Conservation (phyloP, 2,329 filamentous ascomycete species). For the Bipolaris zeicola region DNA sequence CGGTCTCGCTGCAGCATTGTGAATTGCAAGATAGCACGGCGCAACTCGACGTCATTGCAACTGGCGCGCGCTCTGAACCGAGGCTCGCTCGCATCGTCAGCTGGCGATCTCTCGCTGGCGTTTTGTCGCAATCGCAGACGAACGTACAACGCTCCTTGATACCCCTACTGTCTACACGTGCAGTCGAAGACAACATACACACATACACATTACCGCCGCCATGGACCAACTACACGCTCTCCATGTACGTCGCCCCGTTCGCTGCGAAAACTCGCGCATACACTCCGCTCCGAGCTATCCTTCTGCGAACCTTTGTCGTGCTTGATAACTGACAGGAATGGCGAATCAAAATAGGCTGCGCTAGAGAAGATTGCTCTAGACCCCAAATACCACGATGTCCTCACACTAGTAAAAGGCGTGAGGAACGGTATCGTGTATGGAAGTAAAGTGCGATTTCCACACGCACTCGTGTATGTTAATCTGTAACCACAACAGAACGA, state of each 20-base stretch:
- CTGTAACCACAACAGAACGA: neutral
- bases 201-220: slow-evolving; percentile 8
- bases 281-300: neutral
- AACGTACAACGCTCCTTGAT: neutral
- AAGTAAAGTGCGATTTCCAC: slow-evolving; percentile 95
- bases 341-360: slow-evolving; percentile 59
- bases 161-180: neutral
- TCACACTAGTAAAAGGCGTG: slow-evolving; percentile 87
- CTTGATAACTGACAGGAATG: slow-evolving; percentile 8
- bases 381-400: slow-evolving; percentile 80
- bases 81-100: slow-evolving; percentile 25
- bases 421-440: slow-evolving; percentile 98
- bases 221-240: slow-evolving; percentile 45
- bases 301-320: neutral
- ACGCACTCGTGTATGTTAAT: slow-evolving; percentile 77
- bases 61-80: slow-evolving; percentile 24
- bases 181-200: neutral
- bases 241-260: slow-evolving; percentile 27
- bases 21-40: slow-evolving; percentile 8
- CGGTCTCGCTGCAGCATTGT: neutral
- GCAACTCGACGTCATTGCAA: slow-evolving; percentile 23
- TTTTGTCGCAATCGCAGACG: slow-evolving; percentile 12
- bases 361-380: slow-evolving; percentile 80
- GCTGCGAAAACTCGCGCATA: neutral
- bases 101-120: neutral